Evolutionary conservation across 2,329 filamentous ascomycete species (phyloP).

Genomic region (Cladosporium sphaerospermum): DNA sequence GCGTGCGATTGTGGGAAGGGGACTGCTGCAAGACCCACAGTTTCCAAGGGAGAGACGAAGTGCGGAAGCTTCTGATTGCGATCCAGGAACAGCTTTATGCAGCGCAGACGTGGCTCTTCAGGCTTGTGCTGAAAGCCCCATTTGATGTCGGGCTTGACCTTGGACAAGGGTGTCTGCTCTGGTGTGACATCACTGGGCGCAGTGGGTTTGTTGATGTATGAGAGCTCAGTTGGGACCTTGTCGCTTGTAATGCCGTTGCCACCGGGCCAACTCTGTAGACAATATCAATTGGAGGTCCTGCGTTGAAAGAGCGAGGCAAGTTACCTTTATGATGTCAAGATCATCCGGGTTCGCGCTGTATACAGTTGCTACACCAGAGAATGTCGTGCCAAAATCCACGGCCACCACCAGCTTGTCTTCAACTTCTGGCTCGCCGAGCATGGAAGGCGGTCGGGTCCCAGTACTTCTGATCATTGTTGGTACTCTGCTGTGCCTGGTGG

Average conservation of each 20-base stretch:
- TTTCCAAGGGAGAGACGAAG: conserved; percentile 69
- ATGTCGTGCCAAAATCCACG: conserved; percentile 80
- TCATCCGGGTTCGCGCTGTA: conserved; percentile 59
- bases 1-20: neutral
- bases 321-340: conserved; percentile 56
- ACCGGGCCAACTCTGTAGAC: conserved; percentile 68
- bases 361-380: conserved; percentile 58
- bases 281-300: conserved; percentile 28
- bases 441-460: neutral
- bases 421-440: neutral
- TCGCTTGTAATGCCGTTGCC: conserved; percentile 82
- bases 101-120: conserved; percentile 67
- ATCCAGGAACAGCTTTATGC: conserved; percentile 80
- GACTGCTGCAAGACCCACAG: neutral
- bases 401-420: conserved; percentile 66
- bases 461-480: neutral
- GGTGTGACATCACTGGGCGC: conserved; percentile 2
- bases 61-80: conserved; percentile 73
- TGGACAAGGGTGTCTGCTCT: conserved; percentile 5
- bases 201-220: conserved; percentile 43
- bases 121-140: conserved; percentile 82
- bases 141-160: conserved; percentile 39
- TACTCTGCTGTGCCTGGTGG: neutral
- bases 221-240: conserved; percentile 75
- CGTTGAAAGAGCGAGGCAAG: neutral